Conservation (phyloP, 2,329 filamentous ascomycete species). For the Clarireedia hainanense region DNA sequence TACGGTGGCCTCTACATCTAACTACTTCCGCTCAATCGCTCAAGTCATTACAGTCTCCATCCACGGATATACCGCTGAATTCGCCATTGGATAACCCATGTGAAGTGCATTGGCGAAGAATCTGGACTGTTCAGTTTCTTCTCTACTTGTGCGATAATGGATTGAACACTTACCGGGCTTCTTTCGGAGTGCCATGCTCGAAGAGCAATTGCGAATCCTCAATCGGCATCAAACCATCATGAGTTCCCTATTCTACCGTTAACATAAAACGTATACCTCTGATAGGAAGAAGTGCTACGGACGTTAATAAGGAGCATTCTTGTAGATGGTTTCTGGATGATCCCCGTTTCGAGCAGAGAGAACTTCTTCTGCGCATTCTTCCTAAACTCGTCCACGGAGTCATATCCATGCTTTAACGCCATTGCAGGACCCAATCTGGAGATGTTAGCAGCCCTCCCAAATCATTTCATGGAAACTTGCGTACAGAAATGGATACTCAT, state of each 20-base stretch:
- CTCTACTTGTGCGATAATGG: not conserved
- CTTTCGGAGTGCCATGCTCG: constrained; percentile 57
- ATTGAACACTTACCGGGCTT: constrained; percentile 41
- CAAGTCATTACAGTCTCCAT: constrained; percentile 43
- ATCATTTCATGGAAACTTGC: constrained; percentile 27
- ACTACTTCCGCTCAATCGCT: not conserved
- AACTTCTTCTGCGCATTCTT: constrained; percentile 51
- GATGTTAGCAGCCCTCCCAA: not conserved
- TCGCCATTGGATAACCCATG: constrained; percentile 60
- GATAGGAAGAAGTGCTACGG: constrained; percentile 18
- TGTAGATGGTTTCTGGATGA: constrained; percentile 47
- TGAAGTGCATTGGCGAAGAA: constrained; percentile 54
- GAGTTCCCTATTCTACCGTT: constrained; percentile 39
- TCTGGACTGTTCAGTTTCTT: constrained; percentile 14
- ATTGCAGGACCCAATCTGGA: constrained; percentile 44
- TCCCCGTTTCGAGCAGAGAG: constrained; percentile 51
- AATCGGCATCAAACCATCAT: constrained; percentile 59
- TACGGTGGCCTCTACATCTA: too few species aligned
- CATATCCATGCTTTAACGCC: constrained; percentile 55
- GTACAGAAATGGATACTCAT: constrained; percentile 57
- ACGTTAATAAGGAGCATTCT: constrained; percentile 55
- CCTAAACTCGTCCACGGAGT: constrained; percentile 46
- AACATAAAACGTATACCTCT: not conserved
- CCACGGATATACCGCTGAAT: constrained; percentile 51
- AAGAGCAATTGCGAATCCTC: constrained; percentile 59